Percentiles rank a stretch among this genome's conserved stretches.
Conservation (phyloP, 768 basidiomycete species). For the Russula sp. region DNA sequence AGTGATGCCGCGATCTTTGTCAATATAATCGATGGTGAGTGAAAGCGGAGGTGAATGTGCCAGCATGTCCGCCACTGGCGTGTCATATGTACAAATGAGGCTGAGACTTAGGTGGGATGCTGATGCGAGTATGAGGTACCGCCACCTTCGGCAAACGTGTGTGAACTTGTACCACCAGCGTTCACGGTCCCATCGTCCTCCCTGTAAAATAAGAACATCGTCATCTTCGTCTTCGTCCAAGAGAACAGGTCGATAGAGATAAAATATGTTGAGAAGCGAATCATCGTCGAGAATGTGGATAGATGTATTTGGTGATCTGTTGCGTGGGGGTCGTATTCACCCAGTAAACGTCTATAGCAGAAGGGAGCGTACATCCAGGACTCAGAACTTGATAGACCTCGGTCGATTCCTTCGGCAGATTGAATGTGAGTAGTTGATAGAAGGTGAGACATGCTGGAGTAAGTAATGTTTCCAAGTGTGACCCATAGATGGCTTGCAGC, state of each 20-base stretch:
- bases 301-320: neutral
- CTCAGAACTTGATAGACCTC: too few species aligned
- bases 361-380: too few species aligned
- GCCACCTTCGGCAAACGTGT: neutral
- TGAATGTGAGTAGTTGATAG: too few species aligned
- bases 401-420: too few species aligned
- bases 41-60: neutral
- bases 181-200: neutral
- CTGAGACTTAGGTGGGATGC: neutral
- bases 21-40: neutral
- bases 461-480: too few species aligned
- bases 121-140: neutral
- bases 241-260: neutral
- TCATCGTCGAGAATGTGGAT: neutral
- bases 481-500: too few species aligned
- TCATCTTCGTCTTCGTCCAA: neutral
- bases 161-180: neutral
- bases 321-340: too few species aligned
- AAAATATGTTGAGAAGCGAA: neutral
- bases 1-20: too few species aligned
- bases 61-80: neutral
- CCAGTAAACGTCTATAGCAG: too few species aligned
- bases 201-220: neutral
- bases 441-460: too few species aligned
- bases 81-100: neutral